phyloP scores from a whole-genome alignment of 495 filamentous ascomycete genomes.

The Daldinia loculata region DNA sequence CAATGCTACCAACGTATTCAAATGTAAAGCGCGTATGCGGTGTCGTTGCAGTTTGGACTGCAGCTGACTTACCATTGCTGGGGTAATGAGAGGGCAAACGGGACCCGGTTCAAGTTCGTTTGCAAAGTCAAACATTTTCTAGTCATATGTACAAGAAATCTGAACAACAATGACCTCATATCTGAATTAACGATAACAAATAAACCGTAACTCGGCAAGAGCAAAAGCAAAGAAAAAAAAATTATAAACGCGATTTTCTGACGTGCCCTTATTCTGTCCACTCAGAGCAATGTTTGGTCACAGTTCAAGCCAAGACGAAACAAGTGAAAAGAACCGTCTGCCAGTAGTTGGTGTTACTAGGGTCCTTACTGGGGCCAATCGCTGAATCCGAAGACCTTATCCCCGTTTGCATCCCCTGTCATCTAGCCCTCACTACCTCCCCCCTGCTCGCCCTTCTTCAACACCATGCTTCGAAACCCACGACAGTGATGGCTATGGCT shows the following conservation, averaged over 20 bases:
- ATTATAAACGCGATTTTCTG: neutral
- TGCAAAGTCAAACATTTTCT: conserved; percentile 18
- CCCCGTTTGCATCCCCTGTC: conserved; percentile 30
- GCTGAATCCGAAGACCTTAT: conserved; percentile 16
- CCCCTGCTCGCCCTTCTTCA: conserved; percentile 23
- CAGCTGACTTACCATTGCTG: neutral
- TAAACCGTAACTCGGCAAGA: neutral
- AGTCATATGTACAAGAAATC: neutral
- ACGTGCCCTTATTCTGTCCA: conserved; percentile 8
- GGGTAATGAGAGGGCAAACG: neutral
- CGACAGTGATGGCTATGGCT: conserved; percentile 40
- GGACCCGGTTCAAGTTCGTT: conserved; percentile 4
- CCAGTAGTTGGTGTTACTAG: conserved; percentile 7
- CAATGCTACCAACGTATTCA: conserved; percentile 8
- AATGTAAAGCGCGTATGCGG: neutral
- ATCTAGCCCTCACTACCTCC: conserved; percentile 7
- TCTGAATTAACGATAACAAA: neutral
- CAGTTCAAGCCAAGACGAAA: conserved; percentile 46
- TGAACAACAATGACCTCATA: conserved; percentile 12
- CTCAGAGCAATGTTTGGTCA: conserved; percentile 30
- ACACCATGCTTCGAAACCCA: conserved; percentile 45
- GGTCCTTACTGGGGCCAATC: conserved; percentile 22
- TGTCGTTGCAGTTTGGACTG: neutral
- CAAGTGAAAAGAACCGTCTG: conserved; percentile 40
- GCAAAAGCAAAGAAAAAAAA: conserved; percentile 9